Conservation (phyloP, 768 basidiomycete species). For the Chalciporus sphaerocephalus region DNA sequence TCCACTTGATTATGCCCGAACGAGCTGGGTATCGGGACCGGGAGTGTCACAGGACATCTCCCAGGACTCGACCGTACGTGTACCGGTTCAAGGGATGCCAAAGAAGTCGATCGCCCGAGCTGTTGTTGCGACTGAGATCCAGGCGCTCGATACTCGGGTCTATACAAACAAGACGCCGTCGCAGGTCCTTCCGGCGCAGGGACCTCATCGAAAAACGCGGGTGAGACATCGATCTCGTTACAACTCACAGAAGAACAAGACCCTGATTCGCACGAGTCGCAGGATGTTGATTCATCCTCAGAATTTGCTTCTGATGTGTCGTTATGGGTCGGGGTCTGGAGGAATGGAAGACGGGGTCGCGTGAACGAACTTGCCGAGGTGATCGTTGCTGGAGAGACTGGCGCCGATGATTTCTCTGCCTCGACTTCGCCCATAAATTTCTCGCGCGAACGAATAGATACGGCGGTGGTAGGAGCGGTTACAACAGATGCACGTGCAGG, state of each 20-base stretch:
- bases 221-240: constrained; percentile 37
- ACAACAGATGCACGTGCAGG: background rate
- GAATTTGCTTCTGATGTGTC: background rate
- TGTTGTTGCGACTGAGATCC: constrained; percentile 14
- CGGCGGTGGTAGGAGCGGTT: background rate
- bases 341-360: constrained; percentile 2
- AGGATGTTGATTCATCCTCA: constrained; percentile 1
- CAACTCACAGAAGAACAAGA: constrained; percentile 11
- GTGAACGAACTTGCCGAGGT: constrained; percentile 3
- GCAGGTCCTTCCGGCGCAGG: constrained; percentile 44
- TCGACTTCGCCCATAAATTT: constrained; percentile 4
- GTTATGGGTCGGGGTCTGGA: constrained; percentile 2
- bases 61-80: background rate
- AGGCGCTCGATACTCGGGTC: constrained; percentile 24
- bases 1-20: background rate
- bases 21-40: background rate
- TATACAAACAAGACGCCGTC: constrained; percentile 35
- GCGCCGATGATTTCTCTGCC: background rate
- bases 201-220: constrained; percentile 41
- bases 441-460: background rate
- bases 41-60: background rate
- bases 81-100: background rate
- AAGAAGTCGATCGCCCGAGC: background rate
- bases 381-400: constrained; percentile 13
- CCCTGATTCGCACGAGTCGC: constrained; percentile 19